Percentiles rank a stretch among this genome's conserved stretches.
Evolutionary conservation across 1,139 yeast genomes (phyloP).

Genomic region (Geotrichum histeridarum): DNA sequence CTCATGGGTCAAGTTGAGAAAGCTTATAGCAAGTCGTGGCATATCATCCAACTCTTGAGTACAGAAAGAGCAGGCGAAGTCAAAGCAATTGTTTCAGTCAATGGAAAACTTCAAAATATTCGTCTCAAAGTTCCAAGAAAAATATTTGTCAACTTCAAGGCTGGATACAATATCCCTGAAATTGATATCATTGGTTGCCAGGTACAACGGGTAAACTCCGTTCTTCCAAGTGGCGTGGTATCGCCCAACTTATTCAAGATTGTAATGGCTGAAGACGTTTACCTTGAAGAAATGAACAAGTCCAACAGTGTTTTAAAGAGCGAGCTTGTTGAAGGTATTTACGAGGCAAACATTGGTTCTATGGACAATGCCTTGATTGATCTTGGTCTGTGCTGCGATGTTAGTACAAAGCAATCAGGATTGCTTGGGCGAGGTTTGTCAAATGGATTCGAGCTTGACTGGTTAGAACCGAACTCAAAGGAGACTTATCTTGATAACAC

Average conservation of each 20-base stretch:
- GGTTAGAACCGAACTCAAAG: conserved; percentile 35
- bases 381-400: conserved; percentile 66
- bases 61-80: conserved; percentile 59
- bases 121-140: conserved; percentile 69
- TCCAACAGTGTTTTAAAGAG: conserved; percentile 64
- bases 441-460: conserved; percentile 69
- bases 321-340: conserved; percentile 61
- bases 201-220: conserved; percentile 50
- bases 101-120: conserved; percentile 68
- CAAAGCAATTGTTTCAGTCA: conserved; percentile 65
- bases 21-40: conserved; percentile 70
- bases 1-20: conserved; percentile 73
- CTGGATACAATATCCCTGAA: conserved; percentile 38
- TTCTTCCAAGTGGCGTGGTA: conserved; percentile 67
- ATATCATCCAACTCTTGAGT: conserved; percentile 67
- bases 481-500: conserved; percentile 41
- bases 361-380: conserved; percentile 73
- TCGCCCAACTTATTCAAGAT: conserved; percentile 55
- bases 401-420: conserved; percentile 68
- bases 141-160: conserved; percentile 62
- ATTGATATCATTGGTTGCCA: conserved; percentile 50
- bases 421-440: conserved; percentile 84
- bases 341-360: conserved; percentile 66
- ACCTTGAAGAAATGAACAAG: conserved; percentile 50
- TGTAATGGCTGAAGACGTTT: conserved; percentile 62